phyloP scores from a whole-genome alignment of 1,284 basidiomycete species.

The Ceratobasidium sp. region DNA sequence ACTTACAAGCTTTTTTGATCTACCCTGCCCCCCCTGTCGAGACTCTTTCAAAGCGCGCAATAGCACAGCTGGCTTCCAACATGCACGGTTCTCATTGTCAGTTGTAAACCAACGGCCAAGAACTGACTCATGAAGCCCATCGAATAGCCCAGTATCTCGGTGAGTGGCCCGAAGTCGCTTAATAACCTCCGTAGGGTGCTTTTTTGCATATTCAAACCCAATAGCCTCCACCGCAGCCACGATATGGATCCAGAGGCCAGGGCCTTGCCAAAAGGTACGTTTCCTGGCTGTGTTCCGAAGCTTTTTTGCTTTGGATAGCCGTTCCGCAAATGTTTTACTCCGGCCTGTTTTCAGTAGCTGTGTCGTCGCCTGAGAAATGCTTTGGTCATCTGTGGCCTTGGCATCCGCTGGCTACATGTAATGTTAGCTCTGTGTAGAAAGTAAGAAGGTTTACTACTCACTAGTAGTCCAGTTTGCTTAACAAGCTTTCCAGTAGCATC shows the following conservation, averaged over 20 bases:
- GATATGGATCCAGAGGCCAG: slow-evolving; percentile 13
- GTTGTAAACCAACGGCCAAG: not conserved
- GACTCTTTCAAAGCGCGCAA: not conserved
- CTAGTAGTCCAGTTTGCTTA: no score
- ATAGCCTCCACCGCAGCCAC: not conserved
- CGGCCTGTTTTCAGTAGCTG: no score
- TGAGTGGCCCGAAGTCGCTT: slow-evolving; percentile 12
- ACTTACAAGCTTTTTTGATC: slow-evolving; percentile 3
- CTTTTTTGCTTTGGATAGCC: no score
- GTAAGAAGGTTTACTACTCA: no score
- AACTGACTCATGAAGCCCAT: not conserved
- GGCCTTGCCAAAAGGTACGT: slow-evolving; percentile 6
- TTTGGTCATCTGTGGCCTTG: no score
- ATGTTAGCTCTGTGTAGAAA: no score
- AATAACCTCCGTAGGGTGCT: slow-evolving; percentile 1
- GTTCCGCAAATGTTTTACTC: no score
- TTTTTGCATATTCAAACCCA: not conserved
- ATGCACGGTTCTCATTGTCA: not conserved
- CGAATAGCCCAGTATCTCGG: not conserved
- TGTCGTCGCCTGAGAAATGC: no score
- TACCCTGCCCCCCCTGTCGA: not conserved
- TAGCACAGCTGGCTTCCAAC: not conserved
- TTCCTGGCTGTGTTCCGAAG: no score
- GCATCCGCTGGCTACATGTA: no score
- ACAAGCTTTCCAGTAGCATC: no score